Evolutionary conservation across 805 yeast species (phyloP).

Genomic region (Grigorovia yakushimaensis): DNA sequence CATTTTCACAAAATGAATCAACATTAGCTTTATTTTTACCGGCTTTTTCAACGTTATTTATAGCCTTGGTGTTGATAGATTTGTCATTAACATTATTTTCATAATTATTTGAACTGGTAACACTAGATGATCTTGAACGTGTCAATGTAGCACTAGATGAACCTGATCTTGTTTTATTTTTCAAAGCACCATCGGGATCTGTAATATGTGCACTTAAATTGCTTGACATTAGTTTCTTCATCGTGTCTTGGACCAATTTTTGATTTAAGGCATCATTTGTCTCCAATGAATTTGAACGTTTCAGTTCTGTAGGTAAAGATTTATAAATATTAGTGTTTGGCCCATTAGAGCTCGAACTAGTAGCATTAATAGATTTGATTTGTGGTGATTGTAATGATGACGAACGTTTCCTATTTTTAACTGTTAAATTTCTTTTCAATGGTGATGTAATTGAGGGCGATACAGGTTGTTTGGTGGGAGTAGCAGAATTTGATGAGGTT

Average conservation of each 20-base stretch:
- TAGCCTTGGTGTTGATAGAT: neutral
- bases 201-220: slow-evolving; percentile 1
- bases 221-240: slow-evolving; percentile 8
- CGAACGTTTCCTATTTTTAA: slow-evolving; percentile 22
- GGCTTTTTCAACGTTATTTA: too few relatives aligned
- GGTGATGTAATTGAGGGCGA: neutral
- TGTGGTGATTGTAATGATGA: slow-evolving; percentile 24
- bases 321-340: neutral
- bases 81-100: neutral
- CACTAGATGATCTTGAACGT: slow-evolving; percentile 4
- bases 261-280: slow-evolving; percentile 22
- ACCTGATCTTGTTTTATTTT: neutral
- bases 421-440: neutral
- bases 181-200: neutral
- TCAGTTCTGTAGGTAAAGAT: slow-evolving; percentile 2
- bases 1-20: too few relatives aligned
- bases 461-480: neutral
- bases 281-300: slow-evolving; percentile 26
- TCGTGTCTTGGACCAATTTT: slow-evolving; percentile 20
- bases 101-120: neutral
- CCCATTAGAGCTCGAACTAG: neutral
- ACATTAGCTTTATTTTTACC: too few relatives aligned
- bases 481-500: neutral
- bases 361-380: neutral
- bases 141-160: neutral